These are phyloP conservation scores for Blumeria graminis DNA, from an alignment of 2,329 filamentous ascomycete genomes.

Conservation along the genomic window DNA sequence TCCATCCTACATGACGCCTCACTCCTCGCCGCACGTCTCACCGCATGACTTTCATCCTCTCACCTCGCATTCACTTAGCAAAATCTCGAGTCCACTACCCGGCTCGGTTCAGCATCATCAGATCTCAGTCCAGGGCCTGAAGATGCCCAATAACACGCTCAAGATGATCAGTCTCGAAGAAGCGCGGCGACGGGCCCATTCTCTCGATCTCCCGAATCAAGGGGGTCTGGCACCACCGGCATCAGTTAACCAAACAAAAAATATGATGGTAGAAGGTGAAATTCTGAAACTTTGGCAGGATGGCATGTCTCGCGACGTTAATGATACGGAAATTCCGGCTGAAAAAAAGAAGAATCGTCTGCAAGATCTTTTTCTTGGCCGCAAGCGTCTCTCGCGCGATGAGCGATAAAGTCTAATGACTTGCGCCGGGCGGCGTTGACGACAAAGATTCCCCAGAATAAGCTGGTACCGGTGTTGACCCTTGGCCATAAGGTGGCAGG, in stretches of 20 bases:
- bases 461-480: too few species aligned
- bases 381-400: background rate
- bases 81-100: conserved; percentile 4
- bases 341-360: background rate
- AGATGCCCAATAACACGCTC: background rate
- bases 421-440: too few species aligned
- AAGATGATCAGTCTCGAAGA: conserved; percentile 5
- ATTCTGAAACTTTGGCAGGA: background rate
- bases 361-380: background rate
- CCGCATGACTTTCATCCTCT: too few species aligned
- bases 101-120: conserved; percentile 2
- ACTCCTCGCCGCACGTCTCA: too few species aligned
- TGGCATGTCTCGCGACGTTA: background rate
- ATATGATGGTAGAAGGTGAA: background rate
- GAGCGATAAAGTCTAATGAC: background rate
- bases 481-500: too few species aligned
- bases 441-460: too few species aligned
- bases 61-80: background rate
- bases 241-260: background rate
- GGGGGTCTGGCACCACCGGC: background rate
- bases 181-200: conserved; percentile 4
- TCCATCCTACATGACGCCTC: too few species aligned
- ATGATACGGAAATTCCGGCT: background rate
- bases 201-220: background rate
- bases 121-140: conserved; percentile 3